Conservation (phyloP, 2,329 filamentous ascomycete genomes). For the Chrysosporium queenslandicum region DNA sequence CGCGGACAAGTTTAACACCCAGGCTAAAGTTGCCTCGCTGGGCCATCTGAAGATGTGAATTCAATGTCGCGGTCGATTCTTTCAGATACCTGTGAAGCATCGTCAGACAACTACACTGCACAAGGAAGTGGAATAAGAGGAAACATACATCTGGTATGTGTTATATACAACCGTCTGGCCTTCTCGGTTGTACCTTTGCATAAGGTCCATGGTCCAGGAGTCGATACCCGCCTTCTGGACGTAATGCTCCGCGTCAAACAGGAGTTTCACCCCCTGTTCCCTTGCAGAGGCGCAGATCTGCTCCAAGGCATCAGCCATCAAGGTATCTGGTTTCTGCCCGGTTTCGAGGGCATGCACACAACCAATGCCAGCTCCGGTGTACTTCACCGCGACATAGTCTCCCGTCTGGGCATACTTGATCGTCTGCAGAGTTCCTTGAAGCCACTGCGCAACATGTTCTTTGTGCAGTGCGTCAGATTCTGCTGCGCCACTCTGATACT, state of each 20-base stretch:
- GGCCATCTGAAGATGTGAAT: conserved; percentile 38
- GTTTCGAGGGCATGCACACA: conserved; percentile 16
- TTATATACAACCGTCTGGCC: conserved; percentile 45
- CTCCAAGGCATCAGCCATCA: conserved; percentile 17
- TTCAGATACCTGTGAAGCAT: conserved; percentile 34
- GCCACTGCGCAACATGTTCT: conserved; percentile 38
- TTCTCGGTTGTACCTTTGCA: conserved; percentile 43
- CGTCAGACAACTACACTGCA: background rate
- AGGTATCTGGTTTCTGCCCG: conserved; percentile 13
- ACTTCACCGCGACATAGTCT: conserved; percentile 46
- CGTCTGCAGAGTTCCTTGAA: conserved; percentile 44
- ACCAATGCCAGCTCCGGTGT: conserved; percentile 60
- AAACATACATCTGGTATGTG: conserved; percentile 41
- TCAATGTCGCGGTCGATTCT: conserved; percentile 37
- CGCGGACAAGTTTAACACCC: conserved; percentile 45
- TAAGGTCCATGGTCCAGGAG: conserved; percentile 44
- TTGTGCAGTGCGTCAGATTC: conserved; percentile 25
- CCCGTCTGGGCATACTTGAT: conserved; percentile 44
- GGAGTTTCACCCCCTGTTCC: conserved; percentile 32
- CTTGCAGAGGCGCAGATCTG: conserved; percentile 18
- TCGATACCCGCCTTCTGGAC: conserved; percentile 44
- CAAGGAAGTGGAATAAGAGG: background rate
- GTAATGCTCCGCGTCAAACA: conserved; percentile 48
- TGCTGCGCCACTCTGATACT: conserved; percentile 24
- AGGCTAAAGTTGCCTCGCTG: conserved; percentile 41